Conservation (phyloP, 139 green algal species). For the Chlamydomonas sp. region DNA sequence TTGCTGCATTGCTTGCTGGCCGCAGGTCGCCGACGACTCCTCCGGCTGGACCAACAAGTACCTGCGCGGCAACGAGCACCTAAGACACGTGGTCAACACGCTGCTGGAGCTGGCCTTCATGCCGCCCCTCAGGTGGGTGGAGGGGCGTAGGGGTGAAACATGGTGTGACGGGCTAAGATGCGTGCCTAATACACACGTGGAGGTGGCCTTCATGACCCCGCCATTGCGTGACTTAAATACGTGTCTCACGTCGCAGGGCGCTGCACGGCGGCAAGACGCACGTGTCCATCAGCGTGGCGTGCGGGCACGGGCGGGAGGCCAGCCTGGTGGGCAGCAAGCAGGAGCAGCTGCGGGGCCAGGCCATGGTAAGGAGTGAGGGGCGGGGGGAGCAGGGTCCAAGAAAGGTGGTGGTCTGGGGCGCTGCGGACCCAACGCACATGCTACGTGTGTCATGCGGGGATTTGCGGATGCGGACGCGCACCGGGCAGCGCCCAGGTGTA, state of each 20-base stretch:
- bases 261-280: conserved; percentile 44
- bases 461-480: no score
- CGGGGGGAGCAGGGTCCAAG: not conserved
- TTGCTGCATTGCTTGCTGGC: not conserved
- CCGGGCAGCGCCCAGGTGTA: no score
- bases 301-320: conserved; percentile 32
- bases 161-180: not conserved
- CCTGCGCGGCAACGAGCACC: conserved; percentile 48
- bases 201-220: no score
- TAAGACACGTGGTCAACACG: conserved; percentile 56
- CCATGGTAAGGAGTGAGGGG: conserved; percentile 5
- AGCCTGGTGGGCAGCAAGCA: conserved; percentile 33
- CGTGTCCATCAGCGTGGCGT: conserved; percentile 43
- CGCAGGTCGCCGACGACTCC: conserved; percentile 2
- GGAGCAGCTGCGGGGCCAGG: conserved; percentile 10
- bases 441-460: no score
- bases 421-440: not conserved
- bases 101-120: conserved; percentile 66
- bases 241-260: not conserved
- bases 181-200: not conserved
- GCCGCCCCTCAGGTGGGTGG: conserved; percentile 41
- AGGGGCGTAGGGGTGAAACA: not conserved
- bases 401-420: not conserved
- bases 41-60: conserved; percentile 62
- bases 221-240: not conserved